phyloP scores from a whole-genome alignment of 1,284 basidiomycete genomes.

The Papiliotrema nemorosa region DNA sequence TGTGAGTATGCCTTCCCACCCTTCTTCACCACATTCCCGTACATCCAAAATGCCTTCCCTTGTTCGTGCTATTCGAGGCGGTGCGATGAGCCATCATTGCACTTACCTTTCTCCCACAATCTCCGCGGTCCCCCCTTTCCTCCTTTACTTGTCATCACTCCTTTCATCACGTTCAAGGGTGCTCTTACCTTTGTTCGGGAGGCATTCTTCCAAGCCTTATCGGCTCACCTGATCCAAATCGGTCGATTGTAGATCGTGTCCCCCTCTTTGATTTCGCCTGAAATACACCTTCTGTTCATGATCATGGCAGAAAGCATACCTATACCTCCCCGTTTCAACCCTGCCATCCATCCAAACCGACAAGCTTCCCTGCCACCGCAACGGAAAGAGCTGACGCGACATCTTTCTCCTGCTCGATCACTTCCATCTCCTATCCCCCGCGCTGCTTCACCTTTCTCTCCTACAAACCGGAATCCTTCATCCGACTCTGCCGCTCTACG shows the following conservation, averaged over 20 bases:
- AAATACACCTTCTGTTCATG: too few relatives aligned
- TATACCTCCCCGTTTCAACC: constrained; percentile 13
- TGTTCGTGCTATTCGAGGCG: background rate
- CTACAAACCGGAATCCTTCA: too few relatives aligned
- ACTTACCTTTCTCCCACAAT: background rate
- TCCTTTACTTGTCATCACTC: background rate
- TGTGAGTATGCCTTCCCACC: constrained; percentile 2
- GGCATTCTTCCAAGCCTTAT: too few relatives aligned
- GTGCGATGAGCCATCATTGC: background rate
- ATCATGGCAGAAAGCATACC: constrained; percentile 19
- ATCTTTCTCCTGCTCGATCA: constrained; percentile 7
- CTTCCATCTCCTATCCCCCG: constrained; percentile 4
- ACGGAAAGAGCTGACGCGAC: constrained; percentile 11
- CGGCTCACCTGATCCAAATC: too few relatives aligned
- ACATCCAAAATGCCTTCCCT: background rate
- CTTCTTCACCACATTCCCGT: background rate
- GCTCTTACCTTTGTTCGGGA: too few relatives aligned
- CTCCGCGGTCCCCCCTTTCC: constrained; percentile 5
- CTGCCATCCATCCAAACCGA: constrained; percentile 3
- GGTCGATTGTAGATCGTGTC: too few relatives aligned
- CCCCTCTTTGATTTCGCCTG: too few relatives aligned
- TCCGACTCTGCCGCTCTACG: too few relatives aligned
- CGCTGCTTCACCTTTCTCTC: too few relatives aligned
- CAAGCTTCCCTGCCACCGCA: constrained; percentile 15
- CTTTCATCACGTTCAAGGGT: too few relatives aligned